These are phyloP conservation scores for Beauveria australis DNA, from an alignment of 2,329 filamentous ascomycete genomes.

Conservation along the genomic window DNA sequence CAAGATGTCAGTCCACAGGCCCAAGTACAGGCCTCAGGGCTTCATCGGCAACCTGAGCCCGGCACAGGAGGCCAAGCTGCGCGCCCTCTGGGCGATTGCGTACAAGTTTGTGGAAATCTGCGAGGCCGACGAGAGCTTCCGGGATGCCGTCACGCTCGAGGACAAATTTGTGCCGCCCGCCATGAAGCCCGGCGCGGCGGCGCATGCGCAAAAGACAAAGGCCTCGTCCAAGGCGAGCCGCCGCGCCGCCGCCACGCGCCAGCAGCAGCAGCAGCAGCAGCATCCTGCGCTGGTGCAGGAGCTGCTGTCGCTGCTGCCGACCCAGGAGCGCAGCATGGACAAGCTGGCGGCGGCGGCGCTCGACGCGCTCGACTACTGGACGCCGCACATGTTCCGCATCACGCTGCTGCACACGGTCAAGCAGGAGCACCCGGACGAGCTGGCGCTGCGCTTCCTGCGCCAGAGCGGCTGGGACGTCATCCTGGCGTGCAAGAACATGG, in stretches of 20 bases:
- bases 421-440: conserved; percentile 77
- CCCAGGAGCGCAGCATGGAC: conserved; percentile 71
- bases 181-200: conserved; percentile 9
- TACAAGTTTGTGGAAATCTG: conserved; percentile 62
- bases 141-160: conserved; percentile 18
- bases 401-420: conserved; percentile 87
- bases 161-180: conserved; percentile 27
- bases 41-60: conserved; percentile 70
- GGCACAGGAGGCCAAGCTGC: conserved; percentile 74
- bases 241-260: conserved; percentile 36
- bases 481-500: conserved; percentile 78
- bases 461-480: conserved; percentile 86
- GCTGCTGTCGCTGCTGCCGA: conserved; percentile 27
- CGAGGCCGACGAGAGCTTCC: conserved; percentile 16
- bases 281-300: conserved; percentile 22
- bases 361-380: conserved; percentile 62
- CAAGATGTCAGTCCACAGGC: not conserved
- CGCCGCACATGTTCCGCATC: conserved; percentile 63
- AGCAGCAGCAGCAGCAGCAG: conserved; percentile 47
- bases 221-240: conserved; percentile 23
- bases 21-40: conserved; percentile 42
- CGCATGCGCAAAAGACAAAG: conserved; percentile 8
- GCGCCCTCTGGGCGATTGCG: conserved; percentile 68
- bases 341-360: conserved; percentile 74
- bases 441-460: conserved; percentile 67